Conservation (phyloP, 2,329 filamentous ascomycete genomes). For the Stagonosporopsis chrysanthemi region DNA sequence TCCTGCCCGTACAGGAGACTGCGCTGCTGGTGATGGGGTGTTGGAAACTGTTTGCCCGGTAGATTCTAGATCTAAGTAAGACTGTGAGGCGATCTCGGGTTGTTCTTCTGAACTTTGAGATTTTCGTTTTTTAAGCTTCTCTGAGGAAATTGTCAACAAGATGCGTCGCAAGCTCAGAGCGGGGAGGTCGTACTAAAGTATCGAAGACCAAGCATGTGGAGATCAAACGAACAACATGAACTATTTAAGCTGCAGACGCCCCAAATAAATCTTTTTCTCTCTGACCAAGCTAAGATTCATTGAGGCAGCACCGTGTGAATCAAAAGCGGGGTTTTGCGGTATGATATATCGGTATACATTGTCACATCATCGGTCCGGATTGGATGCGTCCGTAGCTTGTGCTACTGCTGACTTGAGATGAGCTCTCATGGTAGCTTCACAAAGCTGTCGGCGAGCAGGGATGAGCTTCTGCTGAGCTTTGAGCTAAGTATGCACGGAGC, state of each 20-base stretch:
- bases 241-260: slow-evolving; percentile 3
- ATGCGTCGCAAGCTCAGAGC: neutral
- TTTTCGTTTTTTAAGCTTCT: slow-evolving; percentile 28
- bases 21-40: neutral
- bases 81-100: slow-evolving; percentile 11
- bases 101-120: slow-evolving; percentile 11
- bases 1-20: slow-evolving; percentile 4
- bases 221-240: slow-evolving; percentile 4
- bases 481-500: slow-evolving; percentile 7
- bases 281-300: slow-evolving; percentile 12
- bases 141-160: slow-evolving; percentile 18
- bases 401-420: slow-evolving; percentile 11
- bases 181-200: slow-evolving; percentile 26
- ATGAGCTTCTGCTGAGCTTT: slow-evolving; percentile 9
- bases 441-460: slow-evolving; percentile 19
- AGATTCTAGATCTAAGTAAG: slow-evolving; percentile 16
- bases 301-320: slow-evolving; percentile 12
- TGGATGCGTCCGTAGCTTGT: slow-evolving; percentile 1
- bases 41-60: slow-evolving; percentile 3
- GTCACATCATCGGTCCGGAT: slow-evolving; percentile 1
- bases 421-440: slow-evolving; percentile 8
- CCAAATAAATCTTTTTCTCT: slow-evolving; percentile 15
- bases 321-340: slow-evolving; percentile 24
- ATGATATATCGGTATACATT: slow-evolving; percentile 17
- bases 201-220: slow-evolving; percentile 34